Conservation (phyloP, 2,329 filamentous ascomycete genomes). For the Cercospora brassicicola region DNA sequence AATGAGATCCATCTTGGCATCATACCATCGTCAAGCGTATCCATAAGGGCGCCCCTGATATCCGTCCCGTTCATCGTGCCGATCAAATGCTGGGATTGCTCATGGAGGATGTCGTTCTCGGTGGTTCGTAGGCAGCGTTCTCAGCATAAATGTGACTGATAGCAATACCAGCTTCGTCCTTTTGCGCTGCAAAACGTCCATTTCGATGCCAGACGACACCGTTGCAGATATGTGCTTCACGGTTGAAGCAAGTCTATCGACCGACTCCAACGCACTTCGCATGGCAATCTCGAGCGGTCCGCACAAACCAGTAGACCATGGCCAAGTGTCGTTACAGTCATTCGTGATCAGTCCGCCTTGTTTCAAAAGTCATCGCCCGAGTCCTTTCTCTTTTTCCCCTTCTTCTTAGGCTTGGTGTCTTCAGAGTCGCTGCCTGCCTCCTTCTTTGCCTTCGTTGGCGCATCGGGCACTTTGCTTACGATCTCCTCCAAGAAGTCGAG, state of each 20-base stretch:
- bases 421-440: conserved; percentile 36
- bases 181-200: not conserved
- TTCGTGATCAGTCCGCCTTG: not conserved
- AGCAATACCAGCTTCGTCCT: not conserved
- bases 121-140: not conserved
- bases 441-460: conserved; percentile 50
- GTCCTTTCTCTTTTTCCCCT: conserved; percentile 33
- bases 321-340: not conserved
- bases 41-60: not conserved
- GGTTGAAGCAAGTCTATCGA: not conserved
- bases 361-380: conserved; percentile 33
- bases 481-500: conserved; percentile 94
- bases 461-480: conserved; percentile 76
- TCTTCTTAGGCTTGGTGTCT: conserved; percentile 30
- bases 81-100: not conserved
- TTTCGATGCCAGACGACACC: not conserved
- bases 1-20: not conserved
- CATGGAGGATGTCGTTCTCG: not conserved
- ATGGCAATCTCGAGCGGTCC: not conserved
- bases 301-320: not conserved
- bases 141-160: not conserved
- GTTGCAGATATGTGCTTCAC: not conserved
- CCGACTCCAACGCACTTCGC: not conserved
- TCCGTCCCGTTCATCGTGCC: not conserved
- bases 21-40: not conserved